These are phyloP conservation scores for Cucurbita pepo DNA, from an alignment of 306 rosid genomes.

Conservation along the genomic window DNA sequence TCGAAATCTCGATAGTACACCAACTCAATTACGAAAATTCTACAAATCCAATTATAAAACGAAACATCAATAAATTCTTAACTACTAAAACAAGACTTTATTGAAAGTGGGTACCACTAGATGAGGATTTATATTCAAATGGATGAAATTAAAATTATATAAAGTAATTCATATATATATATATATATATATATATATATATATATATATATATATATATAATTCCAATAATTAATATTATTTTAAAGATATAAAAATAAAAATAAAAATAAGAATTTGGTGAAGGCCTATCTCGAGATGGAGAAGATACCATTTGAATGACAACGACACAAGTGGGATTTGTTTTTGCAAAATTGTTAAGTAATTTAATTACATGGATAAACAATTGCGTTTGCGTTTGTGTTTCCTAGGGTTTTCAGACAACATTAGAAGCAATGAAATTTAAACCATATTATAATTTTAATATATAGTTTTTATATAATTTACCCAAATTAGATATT, in stretches of 20 bases:
- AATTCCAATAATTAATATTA: not conserved
- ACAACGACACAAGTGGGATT: conserved; percentile 3
- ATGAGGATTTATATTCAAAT: not conserved
- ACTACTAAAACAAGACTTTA: not conserved
- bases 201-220: no score
- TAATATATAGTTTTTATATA: not conserved
- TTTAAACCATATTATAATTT: not conserved
- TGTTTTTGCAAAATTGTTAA: not conserved
- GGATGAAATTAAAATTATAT: not conserved
- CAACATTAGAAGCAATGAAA: conserved; percentile 35
- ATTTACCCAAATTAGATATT: not conserved
- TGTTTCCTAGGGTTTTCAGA: conserved; percentile 33
- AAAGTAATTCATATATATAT: not conserved
- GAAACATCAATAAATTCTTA: not conserved
- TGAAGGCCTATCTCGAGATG: not conserved
- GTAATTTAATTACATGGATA: not conserved
- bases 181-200: no score
- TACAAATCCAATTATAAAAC: not conserved
- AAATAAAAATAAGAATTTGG: not conserved
- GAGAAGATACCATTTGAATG: conserved; percentile 3
- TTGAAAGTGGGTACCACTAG: not conserved
- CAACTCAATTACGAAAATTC: not conserved
- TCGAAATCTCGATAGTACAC: not conserved
- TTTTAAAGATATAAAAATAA: not conserved
- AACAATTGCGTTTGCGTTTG: conserved; percentile 15